Evolutionary conservation across 106 monocot species (phyloP), one percentile per base, ranked within the genome.

Genomic region (Phalaenopsis aphrodite): DNA sequence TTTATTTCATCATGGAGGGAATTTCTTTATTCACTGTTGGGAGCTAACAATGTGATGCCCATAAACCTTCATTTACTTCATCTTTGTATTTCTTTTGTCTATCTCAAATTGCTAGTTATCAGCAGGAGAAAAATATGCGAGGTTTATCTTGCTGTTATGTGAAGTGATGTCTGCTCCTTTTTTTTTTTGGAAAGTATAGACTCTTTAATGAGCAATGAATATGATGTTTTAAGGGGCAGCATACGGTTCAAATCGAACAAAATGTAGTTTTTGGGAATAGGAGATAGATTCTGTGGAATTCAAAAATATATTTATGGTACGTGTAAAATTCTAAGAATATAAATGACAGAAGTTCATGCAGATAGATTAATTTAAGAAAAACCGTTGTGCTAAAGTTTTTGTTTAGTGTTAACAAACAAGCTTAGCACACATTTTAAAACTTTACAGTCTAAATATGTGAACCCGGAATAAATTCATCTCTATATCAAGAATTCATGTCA

Each of bases 1-100:
- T 88, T 86, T 85, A 52, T 81, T 83, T 85, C 71, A 85, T 85
- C 71, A 73, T 79, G 68, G 78, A 69, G 75, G 87, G 83, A 30
- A 30, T 30, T 79, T 58, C 46, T 76, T 37, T 77, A 56, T 82
- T 46, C 36, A 10, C 11, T 49, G 36, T 55, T 48, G 9, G 14
- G 30, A 55, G 21, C 8, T 8, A 24, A 4, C 8, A 49, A 77
- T 30, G 37, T 77, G 76, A n/a, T 61, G 19, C n/a, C 21, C 8
- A 61, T 61, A 5, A 61, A 61, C 19, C 18, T n/a, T 61, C 5
- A 21, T 61, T 61, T 61, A 61, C 21, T 61, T n/a, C 61, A 21
- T 21, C 5, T 21, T 21, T n/a, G 5, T 61, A 52, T 52, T 12
- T 52, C 15, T 52, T 12, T 52, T 52, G 12, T 52, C 52, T 2